Evolutionary conservation across 1,284 basidiomycete genomes (phyloP).

Genomic region (Boletus albobrunnescens): DNA sequence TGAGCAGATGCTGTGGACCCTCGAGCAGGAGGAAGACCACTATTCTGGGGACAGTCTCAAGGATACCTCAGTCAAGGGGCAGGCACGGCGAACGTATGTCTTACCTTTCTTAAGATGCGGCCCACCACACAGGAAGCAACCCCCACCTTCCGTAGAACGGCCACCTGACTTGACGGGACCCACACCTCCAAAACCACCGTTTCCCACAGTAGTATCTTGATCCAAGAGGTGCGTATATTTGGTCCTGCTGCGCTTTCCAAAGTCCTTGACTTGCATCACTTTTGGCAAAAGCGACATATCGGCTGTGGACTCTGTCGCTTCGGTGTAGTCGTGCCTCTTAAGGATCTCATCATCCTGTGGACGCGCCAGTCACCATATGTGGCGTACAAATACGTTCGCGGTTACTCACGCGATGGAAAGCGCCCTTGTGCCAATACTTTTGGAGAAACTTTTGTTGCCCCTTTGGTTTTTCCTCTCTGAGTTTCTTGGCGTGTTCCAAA

Average conservation of each 20-base stretch:
- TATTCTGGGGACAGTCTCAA: constrained; percentile 72
- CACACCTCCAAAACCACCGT: constrained; percentile 67
- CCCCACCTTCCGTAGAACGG: constrained; percentile 52
- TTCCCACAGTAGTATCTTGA: constrained; percentile 79
- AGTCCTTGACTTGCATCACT: constrained; percentile 97
- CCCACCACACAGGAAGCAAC: constrained; percentile 90
- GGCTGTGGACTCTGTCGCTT: constrained; percentile 80
- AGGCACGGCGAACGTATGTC: constrained; percentile 5
- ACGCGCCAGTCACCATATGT: constrained; percentile 12
- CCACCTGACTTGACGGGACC: constrained; percentile 55
- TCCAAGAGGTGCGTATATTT: constrained; percentile 96
- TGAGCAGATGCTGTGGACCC: constrained; percentile 43
- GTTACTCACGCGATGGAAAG: constrained; percentile 82
- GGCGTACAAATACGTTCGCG: neutral
- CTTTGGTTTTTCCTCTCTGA: constrained; percentile 79
- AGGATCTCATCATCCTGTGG: constrained; percentile 85
- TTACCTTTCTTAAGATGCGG: constrained; percentile 85
- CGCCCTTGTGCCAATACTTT: constrained; percentile 99
- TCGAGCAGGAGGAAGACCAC: constrained; percentile 43
- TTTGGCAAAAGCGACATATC: constrained; percentile 86
- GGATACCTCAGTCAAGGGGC: constrained; percentile 6
- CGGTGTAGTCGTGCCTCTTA: constrained; percentile 80
- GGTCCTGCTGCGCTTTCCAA: constrained; percentile 87
- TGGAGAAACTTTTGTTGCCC: constrained; percentile 91
- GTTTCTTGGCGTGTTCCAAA: constrained; percentile 76